Percentiles rank a stretch among this genome's conserved stretches.
These are phyloP conservation scores for Globisporangium spiculum DNA, from an alignment of 352 stramenopile species.

Conservation along the genomic window DNA sequence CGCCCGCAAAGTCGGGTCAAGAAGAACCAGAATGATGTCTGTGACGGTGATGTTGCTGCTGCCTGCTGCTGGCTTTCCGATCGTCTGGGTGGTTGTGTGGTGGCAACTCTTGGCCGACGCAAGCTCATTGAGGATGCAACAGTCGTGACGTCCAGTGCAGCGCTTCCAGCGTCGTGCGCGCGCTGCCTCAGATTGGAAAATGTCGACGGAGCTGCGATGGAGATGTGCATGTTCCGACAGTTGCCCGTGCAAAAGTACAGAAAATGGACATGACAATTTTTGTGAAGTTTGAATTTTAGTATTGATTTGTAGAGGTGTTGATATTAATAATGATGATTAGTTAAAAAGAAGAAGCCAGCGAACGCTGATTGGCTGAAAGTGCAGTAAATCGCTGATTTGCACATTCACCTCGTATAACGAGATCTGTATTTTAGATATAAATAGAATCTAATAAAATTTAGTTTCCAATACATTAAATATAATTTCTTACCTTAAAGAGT, in stretches of 20 bases:
- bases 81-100: neutral
- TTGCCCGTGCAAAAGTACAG: neutral
- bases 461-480: neutral
- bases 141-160: slow-evolving; percentile 3
- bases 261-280: neutral
- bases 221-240: slow-evolving; percentile 1
- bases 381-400: neutral
- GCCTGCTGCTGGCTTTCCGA: neutral
- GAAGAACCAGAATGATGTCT: neutral
- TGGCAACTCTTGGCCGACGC: neutral
- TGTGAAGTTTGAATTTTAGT: neutral
- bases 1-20: neutral
- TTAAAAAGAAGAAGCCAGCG: neutral
- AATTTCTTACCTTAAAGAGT: too few relatives aligned
- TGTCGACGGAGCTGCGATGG: neutral
- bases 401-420: neutral
- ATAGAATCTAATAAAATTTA: neutral
- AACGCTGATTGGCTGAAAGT: neutral
- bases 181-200: neutral
- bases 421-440: neutral
- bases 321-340: neutral
- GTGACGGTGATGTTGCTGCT: neutral
- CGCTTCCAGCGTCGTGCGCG: neutral
- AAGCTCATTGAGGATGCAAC: slow-evolving; percentile 1
- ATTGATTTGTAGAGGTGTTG: neutral